Base-by-base conservation (phyloP, 2,329 filamentous ascomycete species). In the Pseudocercospora vitis region DNA sequence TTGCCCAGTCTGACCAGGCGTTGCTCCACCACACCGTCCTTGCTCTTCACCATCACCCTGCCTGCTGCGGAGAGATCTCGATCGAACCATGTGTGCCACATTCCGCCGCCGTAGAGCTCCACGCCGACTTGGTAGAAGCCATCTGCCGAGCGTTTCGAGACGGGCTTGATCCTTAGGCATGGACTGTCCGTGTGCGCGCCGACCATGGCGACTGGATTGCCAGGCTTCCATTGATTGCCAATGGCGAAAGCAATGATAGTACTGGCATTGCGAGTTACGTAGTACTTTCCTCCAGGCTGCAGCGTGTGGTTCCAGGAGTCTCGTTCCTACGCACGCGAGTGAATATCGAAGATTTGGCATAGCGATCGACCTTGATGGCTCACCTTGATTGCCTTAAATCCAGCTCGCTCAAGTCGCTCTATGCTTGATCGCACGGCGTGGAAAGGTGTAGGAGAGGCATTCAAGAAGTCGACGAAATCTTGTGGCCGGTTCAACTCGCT, bases 71-170 rank as follows among this genome's bases (percentile, higher is more conserved):
- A 88, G 58, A 99, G 77, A 71, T 99, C 94, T 47, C 94, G 86
- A 72, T 99, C 94, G 69, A 99, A 99, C 94, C 84, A 99, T 42
- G 89, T 95, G 73, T 96, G 91, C 92, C 92, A 97, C 67, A 97
- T 86, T 52, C 94, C 94, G 57, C 94, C 94, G 49, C 94, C 94
- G 68, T 99, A 99, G 1, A 90, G 92, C 78, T 99, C 94, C 48
- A 96, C 92, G 49, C 91, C 94, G 53, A 99, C 86, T 74, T 99
- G 94, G 59, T 96, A 75, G 72, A 94, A 99, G 9, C 92, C 92
- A 60, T 88, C 87, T 52, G 82, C 85, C 67, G 83, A 81, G 76
- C 92, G 94, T 75, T 92, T 96, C 68, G 89, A 95, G 35, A 96
- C 86, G 9, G 94, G 94, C 78, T 99, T 99, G 71, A 99, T 79